These are phyloP conservation scores for Neocucurbitaria cava DNA, from an alignment of 2,329 filamentous ascomycete genomes.

Conservation along the genomic window DNA sequence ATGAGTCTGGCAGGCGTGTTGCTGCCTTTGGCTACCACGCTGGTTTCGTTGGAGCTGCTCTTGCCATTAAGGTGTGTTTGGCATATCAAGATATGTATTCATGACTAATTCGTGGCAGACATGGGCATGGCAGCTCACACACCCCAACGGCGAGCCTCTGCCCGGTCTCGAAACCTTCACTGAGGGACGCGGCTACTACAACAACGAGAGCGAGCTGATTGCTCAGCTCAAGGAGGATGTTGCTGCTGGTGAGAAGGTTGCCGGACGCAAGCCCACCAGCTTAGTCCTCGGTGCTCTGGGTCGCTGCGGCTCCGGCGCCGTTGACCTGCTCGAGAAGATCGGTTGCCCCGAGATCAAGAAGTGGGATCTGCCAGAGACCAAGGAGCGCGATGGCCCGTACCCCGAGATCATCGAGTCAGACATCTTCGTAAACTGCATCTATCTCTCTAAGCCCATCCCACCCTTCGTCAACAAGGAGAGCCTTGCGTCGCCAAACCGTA, in stretches of 20 bases:
- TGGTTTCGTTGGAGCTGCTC: conserved; percentile 56
- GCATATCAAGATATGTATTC: background rate
- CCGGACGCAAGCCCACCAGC: conserved; percentile 72
- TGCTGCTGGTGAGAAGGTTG: conserved; percentile 69
- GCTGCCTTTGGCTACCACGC: conserved; percentile 69
- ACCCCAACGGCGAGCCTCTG: conserved; percentile 70
- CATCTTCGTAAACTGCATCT: conserved; percentile 67
- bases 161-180: conserved; percentile 66
- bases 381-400: conserved; percentile 71
- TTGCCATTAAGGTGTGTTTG: conserved; percentile 47
- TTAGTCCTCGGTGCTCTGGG: conserved; percentile 83
- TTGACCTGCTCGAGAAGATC: conserved; percentile 77
- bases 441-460: conserved; percentile 78
- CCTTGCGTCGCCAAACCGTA: conserved; percentile 71
- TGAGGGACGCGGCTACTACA: conserved; percentile 63
- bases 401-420: conserved; percentile 73
- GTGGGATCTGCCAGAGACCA: conserved; percentile 83
- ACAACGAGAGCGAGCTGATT: conserved; percentile 77
- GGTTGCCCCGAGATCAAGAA: conserved; percentile 74
- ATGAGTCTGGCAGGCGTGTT: conserved; percentile 73
- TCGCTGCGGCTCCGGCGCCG: conserved; percentile 83
- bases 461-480: conserved; percentile 79
- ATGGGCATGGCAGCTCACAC: conserved; percentile 82
- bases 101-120: conserved; percentile 58
- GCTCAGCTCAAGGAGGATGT: conserved; percentile 76